Percentiles rank a stretch among this genome's conserved stretches.
These are phyloP conservation scores for Tylopilus subfusipes DNA, from an alignment of 768 basidiomycete genomes.

Conservation along the genomic window DNA sequence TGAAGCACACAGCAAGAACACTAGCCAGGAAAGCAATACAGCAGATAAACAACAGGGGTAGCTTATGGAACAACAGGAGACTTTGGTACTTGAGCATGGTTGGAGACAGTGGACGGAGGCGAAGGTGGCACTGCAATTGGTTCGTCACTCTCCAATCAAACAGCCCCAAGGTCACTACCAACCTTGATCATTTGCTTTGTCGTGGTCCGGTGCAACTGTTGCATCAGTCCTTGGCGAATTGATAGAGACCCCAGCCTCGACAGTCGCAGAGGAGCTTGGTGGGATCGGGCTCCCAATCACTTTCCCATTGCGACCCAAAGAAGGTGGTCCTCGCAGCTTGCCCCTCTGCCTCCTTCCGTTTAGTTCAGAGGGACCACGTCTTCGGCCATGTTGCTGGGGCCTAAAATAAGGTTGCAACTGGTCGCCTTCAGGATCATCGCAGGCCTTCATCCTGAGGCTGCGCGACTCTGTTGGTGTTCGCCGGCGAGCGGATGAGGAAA, in stretches of 20 bases:
- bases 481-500: not conserved
- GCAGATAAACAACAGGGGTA: not conserved
- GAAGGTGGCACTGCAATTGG: constrained; percentile 1
- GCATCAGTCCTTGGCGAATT: not conserved
- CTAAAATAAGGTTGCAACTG: not conserved
- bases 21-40: not conserved
- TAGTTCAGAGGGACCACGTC: not conserved
- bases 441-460: not conserved
- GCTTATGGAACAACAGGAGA: not conserved
- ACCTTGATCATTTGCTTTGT: not conserved
- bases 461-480: constrained; percentile 12
- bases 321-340: not conserved
- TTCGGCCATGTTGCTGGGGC: constrained; percentile 1
- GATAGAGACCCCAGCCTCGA: not conserved
- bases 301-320: not conserved
- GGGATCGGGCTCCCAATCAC: not conserved
- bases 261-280: not conserved
- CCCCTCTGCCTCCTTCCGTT: constrained; percentile 5
- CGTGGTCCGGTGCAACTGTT: not conserved
- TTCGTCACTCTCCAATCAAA: not conserved
- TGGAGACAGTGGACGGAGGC: not conserved
- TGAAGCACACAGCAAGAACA: not conserved
- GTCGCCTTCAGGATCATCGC: not conserved
- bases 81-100: not conserved
- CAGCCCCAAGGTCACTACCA: not conserved